Conservation (phyloP, 108 stramenopile genomes). For the Cafeteria roenbergensis region DNA sequence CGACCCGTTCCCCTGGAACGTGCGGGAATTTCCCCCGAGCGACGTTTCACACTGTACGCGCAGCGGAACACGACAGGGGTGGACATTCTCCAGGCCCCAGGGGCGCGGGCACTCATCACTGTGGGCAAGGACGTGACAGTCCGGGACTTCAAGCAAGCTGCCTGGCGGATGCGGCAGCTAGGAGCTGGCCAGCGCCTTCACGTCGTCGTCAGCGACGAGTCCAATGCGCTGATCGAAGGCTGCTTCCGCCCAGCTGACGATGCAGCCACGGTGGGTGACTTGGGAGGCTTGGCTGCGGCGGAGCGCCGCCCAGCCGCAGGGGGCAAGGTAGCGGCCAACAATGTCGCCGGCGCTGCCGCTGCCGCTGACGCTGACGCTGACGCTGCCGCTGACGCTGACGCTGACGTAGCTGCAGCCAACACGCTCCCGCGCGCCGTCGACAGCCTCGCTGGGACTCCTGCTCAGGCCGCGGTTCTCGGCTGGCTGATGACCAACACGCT, state of each 20-base stretch:
- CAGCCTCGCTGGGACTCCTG: no score
- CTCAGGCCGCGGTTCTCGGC: no score
- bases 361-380: not conserved
- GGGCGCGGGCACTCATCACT: slow-evolving; percentile 74
- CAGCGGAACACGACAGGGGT: slow-evolving; percentile 95
- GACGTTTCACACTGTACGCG: slow-evolving; percentile 86
- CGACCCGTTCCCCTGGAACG: slow-evolving; percentile 64
- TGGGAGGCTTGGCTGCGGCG: not conserved
- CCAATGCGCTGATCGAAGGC: slow-evolving; percentile 44
- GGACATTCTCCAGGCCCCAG: slow-evolving; percentile 84
- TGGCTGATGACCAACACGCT: slow-evolving; percentile 18
- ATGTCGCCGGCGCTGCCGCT: no score
- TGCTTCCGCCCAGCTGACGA: not conserved
- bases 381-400: not conserved
- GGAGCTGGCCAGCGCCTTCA: slow-evolving; percentile 79
- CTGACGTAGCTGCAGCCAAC: no score
- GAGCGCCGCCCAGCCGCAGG: not conserved
- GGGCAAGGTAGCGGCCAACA: not conserved
- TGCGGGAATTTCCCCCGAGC: slow-evolving; percentile 63
- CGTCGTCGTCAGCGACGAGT: slow-evolving; percentile 77
- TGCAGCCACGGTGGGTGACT: not conserved
- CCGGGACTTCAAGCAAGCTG: slow-evolving; percentile 86
- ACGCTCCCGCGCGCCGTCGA: no score
- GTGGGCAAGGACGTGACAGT: slow-evolving; percentile 93
- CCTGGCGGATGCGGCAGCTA: slow-evolving; percentile 89